A percentile compares a stretch with the other conserved stretches of the same genome.
These are phyloP conservation scores for Drechslera avenae DNA, from an alignment of 2,329 filamentous ascomycete genomes.

Conservation along the genomic window DNA sequence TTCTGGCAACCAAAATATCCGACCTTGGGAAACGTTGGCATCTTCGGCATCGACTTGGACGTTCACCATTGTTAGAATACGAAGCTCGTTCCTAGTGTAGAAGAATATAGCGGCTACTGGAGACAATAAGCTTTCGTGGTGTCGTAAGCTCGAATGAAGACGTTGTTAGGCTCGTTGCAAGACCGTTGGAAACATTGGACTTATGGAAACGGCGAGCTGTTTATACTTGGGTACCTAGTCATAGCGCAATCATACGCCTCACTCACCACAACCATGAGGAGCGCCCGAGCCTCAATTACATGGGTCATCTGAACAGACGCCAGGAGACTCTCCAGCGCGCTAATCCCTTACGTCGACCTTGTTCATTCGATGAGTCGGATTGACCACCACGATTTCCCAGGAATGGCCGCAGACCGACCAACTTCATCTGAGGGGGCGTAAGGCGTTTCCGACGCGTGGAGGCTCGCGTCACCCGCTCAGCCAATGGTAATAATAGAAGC, in stretches of 20 bases:
- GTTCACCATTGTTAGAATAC: constrained; percentile 15
- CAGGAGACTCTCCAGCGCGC: neutral
- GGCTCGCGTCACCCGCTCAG: constrained; percentile 5
- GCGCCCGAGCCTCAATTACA: constrained; percentile 5
- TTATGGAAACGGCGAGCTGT: neutral
- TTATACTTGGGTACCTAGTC: neutral
- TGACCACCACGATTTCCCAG: neutral
- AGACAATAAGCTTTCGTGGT: neutral
- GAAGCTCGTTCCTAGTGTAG: constrained; percentile 7
- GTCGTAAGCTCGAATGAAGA: neutral
- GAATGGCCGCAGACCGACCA: neutral
- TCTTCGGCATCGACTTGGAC: constrained; percentile 17
- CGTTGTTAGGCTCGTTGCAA: neutral
- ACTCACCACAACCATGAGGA: neutral
- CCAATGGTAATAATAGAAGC: constrained; percentile 11
- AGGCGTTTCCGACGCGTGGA: neutral
- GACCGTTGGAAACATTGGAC: neutral
- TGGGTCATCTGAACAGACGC: neutral
- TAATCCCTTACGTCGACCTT: neutral
- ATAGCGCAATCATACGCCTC: neutral
- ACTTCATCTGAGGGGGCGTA: neutral
- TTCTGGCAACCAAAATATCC: constrained; percentile 42
- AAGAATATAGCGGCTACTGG: constrained; percentile 5
- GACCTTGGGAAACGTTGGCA: constrained; percentile 31
- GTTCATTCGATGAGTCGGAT: constrained; percentile 1